Evolutionary conservation across 768 basidiomycete genomes (phyloP), one percentile per base, ranked within the genome.

Genomic region (Russula vinacea): DNA sequence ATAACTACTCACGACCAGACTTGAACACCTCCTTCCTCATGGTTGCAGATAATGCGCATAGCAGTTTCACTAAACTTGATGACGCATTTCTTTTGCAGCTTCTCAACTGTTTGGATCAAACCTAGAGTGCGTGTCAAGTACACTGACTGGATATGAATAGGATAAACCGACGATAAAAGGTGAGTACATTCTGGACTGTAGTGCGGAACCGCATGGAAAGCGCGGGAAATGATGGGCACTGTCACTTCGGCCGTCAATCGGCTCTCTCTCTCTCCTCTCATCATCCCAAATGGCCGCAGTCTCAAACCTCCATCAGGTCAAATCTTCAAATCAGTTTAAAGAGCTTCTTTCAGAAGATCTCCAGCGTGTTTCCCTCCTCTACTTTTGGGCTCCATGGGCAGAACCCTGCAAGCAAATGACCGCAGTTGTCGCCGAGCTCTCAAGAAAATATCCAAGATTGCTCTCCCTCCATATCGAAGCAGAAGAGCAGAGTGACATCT

Each of bases 311-410:
- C 64, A 78, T 71, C 69, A 69, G 16, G 81, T 96, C 56, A 72
- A 76, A 26, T 89, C 90, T 4, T 74, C 91, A 1, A 76, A 81
- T 1, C 83, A 92, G 56, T 93, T 98, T 76, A 85, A 92, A 73
- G 71, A 77, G 8, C 75, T 91, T 10, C 84, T 98, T 53, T 87
- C 86, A 0, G 71, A 75, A 24, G 95, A 98, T 75, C 83, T 99
- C 39, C 76, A 82, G 22, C 80, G 90, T 24, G 82, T 96, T 26
- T 94, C 94, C 5, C 79, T 96, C 42, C 85, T 97, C 72, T 92
- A 90, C 77, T 99, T 98, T 74, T 95, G 94, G 90, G 92, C 95
- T 49, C 79, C 84, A 75, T 90, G 93, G 92, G 97, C 94, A 0
- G 89, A 84, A 66, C 94, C 94, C 45, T 98, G 95, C 79, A 81